These are phyloP conservation scores for Pseudomonodictys pantanalensis DNA, from an alignment of 495 filamentous ascomycete genomes.

Conservation along the genomic window DNA sequence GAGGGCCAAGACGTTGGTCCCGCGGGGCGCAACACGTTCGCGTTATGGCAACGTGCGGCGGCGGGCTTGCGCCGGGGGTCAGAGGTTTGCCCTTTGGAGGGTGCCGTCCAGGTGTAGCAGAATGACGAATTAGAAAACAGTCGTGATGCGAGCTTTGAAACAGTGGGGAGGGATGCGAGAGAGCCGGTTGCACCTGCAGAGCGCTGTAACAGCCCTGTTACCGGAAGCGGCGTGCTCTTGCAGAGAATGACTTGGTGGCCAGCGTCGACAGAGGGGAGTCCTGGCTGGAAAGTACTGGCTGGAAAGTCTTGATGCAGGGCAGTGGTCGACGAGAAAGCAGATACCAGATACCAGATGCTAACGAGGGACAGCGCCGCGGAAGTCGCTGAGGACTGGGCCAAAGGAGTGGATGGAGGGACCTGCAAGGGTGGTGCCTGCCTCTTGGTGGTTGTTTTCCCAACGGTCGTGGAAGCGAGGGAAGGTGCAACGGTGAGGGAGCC, in stretches of 20 bases:
- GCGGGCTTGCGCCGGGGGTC: neutral
- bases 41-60: neutral
- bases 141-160: slow-evolving; percentile 28
- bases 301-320: no score
- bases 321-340: slow-evolving; percentile 2
- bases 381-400: neutral
- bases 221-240: slow-evolving; percentile 11
- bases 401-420: neutral
- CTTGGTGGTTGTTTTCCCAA: neutral
- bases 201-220: slow-evolving; percentile 26
- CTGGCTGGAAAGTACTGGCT: no score
- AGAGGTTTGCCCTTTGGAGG: slow-evolving; percentile 1
- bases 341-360: slow-evolving; percentile 1
- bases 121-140: slow-evolving; percentile 26
- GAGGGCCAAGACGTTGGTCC: slow-evolving; percentile 10
- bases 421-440: slow-evolving; percentile 25
- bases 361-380: slow-evolving; percentile 15
- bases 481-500: neutral
- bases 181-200: slow-evolving; percentile 9
- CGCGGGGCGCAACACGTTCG: slow-evolving; percentile 12
- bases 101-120: slow-evolving; percentile 20
- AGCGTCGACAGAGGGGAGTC: no score
- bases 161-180: slow-evolving; percentile 4
- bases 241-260: no score
- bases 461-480: slow-evolving; percentile 2